Evolutionary conservation across 371 early-diverging fungal species (phyloP).

Genomic region (Haplosporangium sp.): DNA sequence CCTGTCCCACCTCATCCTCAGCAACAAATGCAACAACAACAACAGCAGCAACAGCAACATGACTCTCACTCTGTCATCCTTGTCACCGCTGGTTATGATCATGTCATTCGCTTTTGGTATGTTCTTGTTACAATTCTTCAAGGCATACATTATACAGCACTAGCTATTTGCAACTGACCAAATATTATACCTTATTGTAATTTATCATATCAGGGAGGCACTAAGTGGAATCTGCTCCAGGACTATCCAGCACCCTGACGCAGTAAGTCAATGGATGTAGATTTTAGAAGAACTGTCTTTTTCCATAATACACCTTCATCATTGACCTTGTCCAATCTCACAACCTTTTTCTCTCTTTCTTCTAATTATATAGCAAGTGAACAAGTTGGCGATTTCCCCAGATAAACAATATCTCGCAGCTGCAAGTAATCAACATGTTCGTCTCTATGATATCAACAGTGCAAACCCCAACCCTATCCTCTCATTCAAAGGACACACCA

Average conservation of each 20-base stretch:
- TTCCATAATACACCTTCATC: background rate
- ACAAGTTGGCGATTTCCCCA: conserved; percentile 91
- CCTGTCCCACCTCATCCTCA: conserved; percentile 33
- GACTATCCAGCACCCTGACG: conserved; percentile 95
- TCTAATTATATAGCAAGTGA: conserved; percentile 81
- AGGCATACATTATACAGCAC: too few relatives aligned
- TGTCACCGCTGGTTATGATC: conserved; percentile 96
- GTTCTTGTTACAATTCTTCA: background rate
- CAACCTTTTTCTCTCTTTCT: background rate
- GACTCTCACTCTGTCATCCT: conserved; percentile 87
- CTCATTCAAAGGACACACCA: conserved; percentile 89
- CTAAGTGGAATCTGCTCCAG: conserved; percentile 92
- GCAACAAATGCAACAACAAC: conserved; percentile 40
- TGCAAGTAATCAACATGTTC: conserved; percentile 90
- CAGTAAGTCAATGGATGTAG: conserved; percentile 60
- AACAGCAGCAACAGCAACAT: conserved; percentile 54
- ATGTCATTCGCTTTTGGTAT: conserved; percentile 93
- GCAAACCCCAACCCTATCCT: conserved; percentile 83
- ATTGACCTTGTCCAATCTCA: background rate
- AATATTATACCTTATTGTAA: background rate
- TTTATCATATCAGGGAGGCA: conserved; percentile 80
- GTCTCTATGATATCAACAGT: conserved; percentile 88
- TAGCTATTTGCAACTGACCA: background rate
- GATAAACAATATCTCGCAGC: conserved; percentile 95
- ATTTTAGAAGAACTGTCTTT: too few relatives aligned